Base-by-base conservation (phyloP, 2,329 filamentous ascomycete genomes). In the Hawksworthiomyces lignivorus region DNA sequence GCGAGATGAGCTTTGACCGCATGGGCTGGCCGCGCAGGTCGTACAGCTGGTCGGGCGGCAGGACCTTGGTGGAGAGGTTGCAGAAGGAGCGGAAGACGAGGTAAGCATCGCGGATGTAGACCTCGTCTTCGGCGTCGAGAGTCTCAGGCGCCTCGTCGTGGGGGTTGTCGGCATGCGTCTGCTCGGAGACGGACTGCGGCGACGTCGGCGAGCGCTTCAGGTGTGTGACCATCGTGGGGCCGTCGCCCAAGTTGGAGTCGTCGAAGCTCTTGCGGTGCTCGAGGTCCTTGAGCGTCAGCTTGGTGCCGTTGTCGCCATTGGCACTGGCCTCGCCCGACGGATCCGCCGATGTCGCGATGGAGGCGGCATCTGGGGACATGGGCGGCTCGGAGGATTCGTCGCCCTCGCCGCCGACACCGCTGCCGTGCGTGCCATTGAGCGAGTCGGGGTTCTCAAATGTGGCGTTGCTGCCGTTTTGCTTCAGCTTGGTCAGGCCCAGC, bases 61-160 rank as follows among this genome's bases (percentile, higher is more conserved):
- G 70, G 30, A 88, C 70, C 61, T 98, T 98, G 48, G 90, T 96
- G 45, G 90, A 96, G 34, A 98, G 70, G 63, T 96, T 95, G 72
- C 94, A 98, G 67, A 98, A 92, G 4, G 92, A 95, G 24, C 92
- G 79, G 67, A 98, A 97, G 34, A 98, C 88, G 18, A 98, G 76
- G 62, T 97, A 98, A 9, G 92, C 89, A 64, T 98, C 92, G 53
- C 92, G 86, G 54, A 97, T 88, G 59, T 94, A 97, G 17, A 97
- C 87, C 59, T 98, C 92, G 56, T 98, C 92, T 58, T 95, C 88
- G 21, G 73, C 72, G 41, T 83, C 80, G 17, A 80, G 64, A 8
- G 24, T 26, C 24, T 26, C 24, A 12, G 24, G 58, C 18, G 71
- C 65, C 42, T 84, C 78, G 24, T 76, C 69, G 2, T 62, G 57